Evolutionary conservation across 2,329 filamentous ascomycete species (phyloP), one percentile per base, ranked within the genome.

Genomic region (Cladosporium sphaerospermum): DNA sequence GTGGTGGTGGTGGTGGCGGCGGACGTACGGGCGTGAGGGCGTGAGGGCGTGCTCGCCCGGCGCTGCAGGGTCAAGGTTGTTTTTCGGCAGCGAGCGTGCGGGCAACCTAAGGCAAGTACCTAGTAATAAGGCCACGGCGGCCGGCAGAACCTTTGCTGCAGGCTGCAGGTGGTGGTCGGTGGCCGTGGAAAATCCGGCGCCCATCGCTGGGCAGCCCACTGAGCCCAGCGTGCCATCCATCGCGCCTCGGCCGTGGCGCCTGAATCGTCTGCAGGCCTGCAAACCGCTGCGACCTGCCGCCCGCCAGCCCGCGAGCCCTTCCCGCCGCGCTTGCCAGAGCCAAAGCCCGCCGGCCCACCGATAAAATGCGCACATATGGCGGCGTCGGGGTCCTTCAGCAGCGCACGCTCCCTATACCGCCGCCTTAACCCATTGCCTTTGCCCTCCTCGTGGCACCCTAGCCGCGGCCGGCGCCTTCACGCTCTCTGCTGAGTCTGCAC

Each of bases 381-480:
- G 36, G 10, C 34, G 16, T 8, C 8, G 36, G 10, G 5, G 34
- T 36, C 9, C 42, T 44, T 32, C 42, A 44, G 23, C 19, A 37
- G 48, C 18, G 48, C 48, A 51, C 48, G 48, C 40, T 51, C 48
- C 10, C 18, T 37, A 28, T 40, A 48, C 40, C 9, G 4, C 4
- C 18, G 13, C 48, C 48, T 44, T 39, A 32, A 51, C 28, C 40
- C 31, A 44, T 28, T 51, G 40, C 47, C 47, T 37, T 44, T 43
- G 32, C 19, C 31, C 14, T 40, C 48, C 48, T 51, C 48, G 48
- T 51, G 48, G 48, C 48, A 51, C 48, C 48, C 48, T 51, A 51
- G 32, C 42, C 10, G 14, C 18, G 33, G 32, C 48, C 40, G 48
- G 39, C 32, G 42, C 39, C 48, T 51, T 51, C 48, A 51, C 48